Base-by-base conservation (phyloP, 495 filamentous ascomycete species). In the Neurospora terricola region DNA sequence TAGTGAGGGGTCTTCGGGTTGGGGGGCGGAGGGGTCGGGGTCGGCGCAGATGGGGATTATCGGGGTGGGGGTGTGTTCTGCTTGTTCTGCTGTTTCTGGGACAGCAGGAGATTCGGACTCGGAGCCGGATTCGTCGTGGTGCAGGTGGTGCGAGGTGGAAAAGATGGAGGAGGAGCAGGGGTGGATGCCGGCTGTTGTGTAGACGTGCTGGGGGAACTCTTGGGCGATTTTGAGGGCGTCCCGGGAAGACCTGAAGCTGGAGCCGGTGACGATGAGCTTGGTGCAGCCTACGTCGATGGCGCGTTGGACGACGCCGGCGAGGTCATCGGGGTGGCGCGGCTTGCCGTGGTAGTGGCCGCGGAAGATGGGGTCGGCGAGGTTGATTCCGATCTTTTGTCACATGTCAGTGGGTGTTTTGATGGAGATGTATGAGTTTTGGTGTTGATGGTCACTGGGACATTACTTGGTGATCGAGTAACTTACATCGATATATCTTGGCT, bases 221-320 rank as follows among this genome's bases (percentile, higher is more conserved):
- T 87, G 80, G 21, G 93, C 89, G 54, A 99, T 85, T 48, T 90
- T 81, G 12, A 98, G 82, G 0, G 94, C 96, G 75, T 90, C 85
- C 59, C 86, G 81, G 2, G 93, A 94, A 77, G 94, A 92, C 54
- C 88, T 85, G 48, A 98, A 87, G 77, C 94, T 91, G 0, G 92
- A 94, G n/a, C 96, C 96, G 2, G 96, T 99, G 10, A 98, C 89
- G 85, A 99, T 94, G 75, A 98, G 89, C 76, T 97, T 98, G 39
- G 84, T 80, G 78, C 94, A 97, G 38, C 96, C 96, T 1, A 89
- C 89, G 70, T 91, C 88, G 23, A 86, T 78, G 5, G 93, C 94
- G 69, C 96, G 87, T 73, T 90, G 84, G 5, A 99, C 80, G 12
- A 98, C 92, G 70, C 89, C 89, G 7, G 86, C 80, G 6, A 97